Percentiles rank a stretch among this genome's conserved stretches.
Conservation (phyloP, 1,139 yeast species). For the Pichia inconspicua region DNA sequence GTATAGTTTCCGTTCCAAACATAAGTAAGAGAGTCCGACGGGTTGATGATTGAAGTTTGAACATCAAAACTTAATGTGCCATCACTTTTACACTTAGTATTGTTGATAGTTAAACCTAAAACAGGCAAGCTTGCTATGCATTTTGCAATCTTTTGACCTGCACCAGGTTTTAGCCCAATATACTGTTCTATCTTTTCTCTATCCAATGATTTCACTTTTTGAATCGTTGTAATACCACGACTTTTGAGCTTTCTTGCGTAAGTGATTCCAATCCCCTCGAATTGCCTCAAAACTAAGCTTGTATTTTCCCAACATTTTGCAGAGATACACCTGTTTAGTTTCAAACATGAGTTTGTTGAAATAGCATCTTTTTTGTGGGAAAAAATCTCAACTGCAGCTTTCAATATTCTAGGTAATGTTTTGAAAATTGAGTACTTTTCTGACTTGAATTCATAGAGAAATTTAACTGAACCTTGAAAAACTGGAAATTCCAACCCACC, state of each 20-base stretch:
- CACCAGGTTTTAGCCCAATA: slow-evolving; percentile 34
- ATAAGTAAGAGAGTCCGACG: slow-evolving; percentile 15
- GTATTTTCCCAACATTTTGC: slow-evolving; percentile 45
- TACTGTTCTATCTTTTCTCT: slow-evolving; percentile 15
- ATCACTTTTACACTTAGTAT: slow-evolving; percentile 4
- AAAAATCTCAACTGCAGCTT: slow-evolving; percentile 37
- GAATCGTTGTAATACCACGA: slow-evolving; percentile 27
- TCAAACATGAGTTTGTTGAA: slow-evolving; percentile 33
- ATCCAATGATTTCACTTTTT: not conserved
- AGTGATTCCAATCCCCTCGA: slow-evolving; percentile 37
- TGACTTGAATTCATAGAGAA: slow-evolving; percentile 33
- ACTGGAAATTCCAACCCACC: slow-evolving; percentile 40
- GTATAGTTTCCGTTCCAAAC: slow-evolving; percentile 31
- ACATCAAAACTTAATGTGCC: slow-evolving; percentile 2
- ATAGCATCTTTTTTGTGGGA: slow-evolving; percentile 33
- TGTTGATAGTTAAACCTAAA: slow-evolving; percentile 5
- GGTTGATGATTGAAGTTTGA: slow-evolving; percentile 10
- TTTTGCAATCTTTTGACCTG: slow-evolving; percentile 23
- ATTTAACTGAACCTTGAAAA: slow-evolving; percentile 32
- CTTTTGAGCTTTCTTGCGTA: slow-evolving; percentile 33
- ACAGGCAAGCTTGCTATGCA: slow-evolving; percentile 13
- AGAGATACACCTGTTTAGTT: slow-evolving; percentile 32
- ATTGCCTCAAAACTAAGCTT: slow-evolving; percentile 35
- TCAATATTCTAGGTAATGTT: slow-evolving; percentile 34
- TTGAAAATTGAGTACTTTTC: slow-evolving; percentile 37